Conservation (phyloP, 2,329 filamentous ascomycete genomes). For the Didymella arachidicola region DNA sequence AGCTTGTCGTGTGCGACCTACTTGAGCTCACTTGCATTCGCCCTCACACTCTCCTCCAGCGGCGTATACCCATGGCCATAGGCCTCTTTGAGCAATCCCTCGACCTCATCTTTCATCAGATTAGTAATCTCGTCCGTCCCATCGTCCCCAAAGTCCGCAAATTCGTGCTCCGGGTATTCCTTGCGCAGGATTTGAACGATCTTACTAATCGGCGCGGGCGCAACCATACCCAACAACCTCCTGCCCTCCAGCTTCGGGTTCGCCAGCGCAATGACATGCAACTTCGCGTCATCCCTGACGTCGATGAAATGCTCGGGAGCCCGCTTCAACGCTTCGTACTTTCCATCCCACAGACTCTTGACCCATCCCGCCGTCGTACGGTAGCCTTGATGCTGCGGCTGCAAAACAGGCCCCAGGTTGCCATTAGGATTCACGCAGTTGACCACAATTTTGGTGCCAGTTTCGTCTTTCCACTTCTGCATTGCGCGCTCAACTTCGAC, state of each 20-base stretch:
- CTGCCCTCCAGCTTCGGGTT: slow-evolving; percentile 57
- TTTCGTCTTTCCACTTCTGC: slow-evolving; percentile 57
- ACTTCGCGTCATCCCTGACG: slow-evolving; percentile 49
- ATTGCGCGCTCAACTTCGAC: slow-evolving; percentile 56
- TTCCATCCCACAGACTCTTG: slow-evolving; percentile 32
- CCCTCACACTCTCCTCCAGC: slow-evolving; percentile 34
- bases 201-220: slow-evolving; percentile 57
- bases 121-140: slow-evolving; percentile 31
- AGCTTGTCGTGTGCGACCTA: background rate
- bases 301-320: slow-evolving; percentile 32
- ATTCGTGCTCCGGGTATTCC: slow-evolving; percentile 51
- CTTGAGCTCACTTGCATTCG: slow-evolving; percentile 7
- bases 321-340: slow-evolving; percentile 34
- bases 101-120: slow-evolving; percentile 28
- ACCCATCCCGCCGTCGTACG: slow-evolving; percentile 42
- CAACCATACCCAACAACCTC: slow-evolving; percentile 63
- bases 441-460: slow-evolving; percentile 55
- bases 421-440: slow-evolving; percentile 50
- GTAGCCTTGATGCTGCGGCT: slow-evolving; percentile 44
- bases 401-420: slow-evolving; percentile 49
- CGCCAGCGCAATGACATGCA: slow-evolving; percentile 63
- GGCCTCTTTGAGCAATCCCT: slow-evolving; percentile 39
- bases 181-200: slow-evolving; percentile 52
- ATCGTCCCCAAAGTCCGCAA: slow-evolving; percentile 35
- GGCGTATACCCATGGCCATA: slow-evolving; percentile 41